phyloP scores from a whole-genome alignment of 148 eudicot species.

The Silene latifolia region DNA sequence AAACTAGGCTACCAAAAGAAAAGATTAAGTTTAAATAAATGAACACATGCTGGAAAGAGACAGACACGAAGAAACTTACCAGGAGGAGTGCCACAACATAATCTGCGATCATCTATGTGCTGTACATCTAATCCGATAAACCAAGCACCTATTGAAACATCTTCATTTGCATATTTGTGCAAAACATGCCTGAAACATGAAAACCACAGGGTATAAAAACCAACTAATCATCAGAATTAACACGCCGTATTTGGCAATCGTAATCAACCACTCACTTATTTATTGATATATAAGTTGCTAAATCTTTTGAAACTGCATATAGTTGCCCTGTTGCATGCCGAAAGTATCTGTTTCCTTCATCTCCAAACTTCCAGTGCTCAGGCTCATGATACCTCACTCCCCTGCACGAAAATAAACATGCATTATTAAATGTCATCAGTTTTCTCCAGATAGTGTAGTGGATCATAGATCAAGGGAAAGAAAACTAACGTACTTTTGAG shows the following conservation, averaged over 20 bases:
- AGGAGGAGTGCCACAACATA: slow-evolving; percentile 95
- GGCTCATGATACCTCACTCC: slow-evolving; percentile 84
- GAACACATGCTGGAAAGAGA: background rate
- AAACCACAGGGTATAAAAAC: background rate
- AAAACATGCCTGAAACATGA: slow-evolving; percentile 46
- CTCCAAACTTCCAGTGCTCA: slow-evolving; percentile 93
- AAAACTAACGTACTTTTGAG: slow-evolving; percentile 53
- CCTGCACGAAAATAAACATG: slow-evolving; percentile 24
- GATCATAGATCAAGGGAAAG: background rate
- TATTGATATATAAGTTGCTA: slow-evolving; percentile 69
- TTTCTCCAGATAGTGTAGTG: slow-evolving; percentile 1
- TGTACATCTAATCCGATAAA: slow-evolving; percentile 81
- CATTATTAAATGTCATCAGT: background rate
- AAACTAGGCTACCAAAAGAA: background rate
- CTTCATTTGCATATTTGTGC: slow-evolving; percentile 85
- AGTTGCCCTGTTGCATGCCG: slow-evolving; percentile 93
- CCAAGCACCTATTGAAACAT: slow-evolving; percentile 91
- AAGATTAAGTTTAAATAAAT: too few species aligned
- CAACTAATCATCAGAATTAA: too few species aligned
- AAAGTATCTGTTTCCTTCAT: slow-evolving; percentile 90
- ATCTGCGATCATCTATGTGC: slow-evolving; percentile 68
- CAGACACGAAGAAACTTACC: slow-evolving; percentile 30
- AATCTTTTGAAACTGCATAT: slow-evolving; percentile 79
- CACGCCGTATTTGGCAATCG: background rate
- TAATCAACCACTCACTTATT: slow-evolving; percentile 46